These are phyloP conservation scores for Debaryomyces udenii DNA, from an alignment of 1,139 yeast species.

Conservation along the genomic window DNA sequence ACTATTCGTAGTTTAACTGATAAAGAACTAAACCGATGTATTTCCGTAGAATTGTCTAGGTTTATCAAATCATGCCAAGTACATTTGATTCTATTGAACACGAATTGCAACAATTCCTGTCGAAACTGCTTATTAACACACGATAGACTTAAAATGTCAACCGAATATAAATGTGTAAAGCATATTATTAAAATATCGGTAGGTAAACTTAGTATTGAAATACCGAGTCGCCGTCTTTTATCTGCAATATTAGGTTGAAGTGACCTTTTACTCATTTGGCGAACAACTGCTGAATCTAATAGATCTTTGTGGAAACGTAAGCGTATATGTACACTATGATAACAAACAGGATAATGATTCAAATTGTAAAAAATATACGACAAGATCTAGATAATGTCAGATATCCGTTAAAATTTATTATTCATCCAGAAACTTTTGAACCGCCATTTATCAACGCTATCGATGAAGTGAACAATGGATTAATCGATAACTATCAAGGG, in stretches of 20 bases:
- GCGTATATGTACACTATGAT: conserved; percentile 5
- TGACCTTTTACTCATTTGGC: conserved; percentile 1
- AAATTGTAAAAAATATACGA: conserved; percentile 11
- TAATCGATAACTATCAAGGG: conserved; percentile 1
- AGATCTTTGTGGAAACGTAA: conserved; percentile 11
- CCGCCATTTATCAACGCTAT: conserved; percentile 27
- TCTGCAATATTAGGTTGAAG: not conserved
- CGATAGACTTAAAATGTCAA: conserved; percentile 32
- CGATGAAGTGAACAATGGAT: conserved; percentile 18
- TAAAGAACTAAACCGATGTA: conserved; percentile 5
- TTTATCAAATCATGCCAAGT: conserved; percentile 34
- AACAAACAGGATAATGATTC: conserved; percentile 9
- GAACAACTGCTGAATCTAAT: not conserved
- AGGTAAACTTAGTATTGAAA: conserved; percentile 26
- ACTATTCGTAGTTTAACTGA: conserved; percentile 29
- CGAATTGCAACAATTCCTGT: conserved; percentile 20
- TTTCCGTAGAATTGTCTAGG: conserved; percentile 13
- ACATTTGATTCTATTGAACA: conserved; percentile 30
- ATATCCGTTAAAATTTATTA: conserved; percentile 7
- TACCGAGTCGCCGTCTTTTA: conserved; percentile 8
- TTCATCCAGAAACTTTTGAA: conserved; percentile 28
- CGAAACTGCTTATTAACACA: conserved; percentile 24
- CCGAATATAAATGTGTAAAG: conserved; percentile 19
- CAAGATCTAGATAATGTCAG: conserved; percentile 2
- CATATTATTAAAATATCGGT: conserved; percentile 30